Evolutionary conservation across 345 rosid species (phyloP).

Genomic region (Aquilaria yunnanensis): DNA sequence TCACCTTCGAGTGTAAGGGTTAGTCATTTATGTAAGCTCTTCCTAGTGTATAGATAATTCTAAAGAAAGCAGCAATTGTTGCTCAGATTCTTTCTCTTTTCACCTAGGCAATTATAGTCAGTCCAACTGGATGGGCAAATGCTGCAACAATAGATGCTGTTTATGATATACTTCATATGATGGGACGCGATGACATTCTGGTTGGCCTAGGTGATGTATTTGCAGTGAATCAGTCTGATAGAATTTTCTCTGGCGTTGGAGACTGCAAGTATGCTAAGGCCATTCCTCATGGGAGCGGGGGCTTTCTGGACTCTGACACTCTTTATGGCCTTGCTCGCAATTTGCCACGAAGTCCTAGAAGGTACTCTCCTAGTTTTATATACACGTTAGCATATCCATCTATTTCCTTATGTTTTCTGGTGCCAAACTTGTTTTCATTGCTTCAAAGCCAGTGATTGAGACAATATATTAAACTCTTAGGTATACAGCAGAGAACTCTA

Average conservation of each 20-base stretch:
- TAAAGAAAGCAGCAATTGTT: conserved; percentile 2
- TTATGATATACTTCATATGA: conserved; percentile 91
- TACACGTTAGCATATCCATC: background rate
- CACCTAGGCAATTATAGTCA: conserved; percentile 69
- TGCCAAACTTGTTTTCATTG: background rate
- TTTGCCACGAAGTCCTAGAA: conserved; percentile 79
- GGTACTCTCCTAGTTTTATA: conserved; percentile 25
- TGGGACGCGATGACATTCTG: conserved; percentile 94
- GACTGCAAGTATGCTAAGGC: conserved; percentile 69
- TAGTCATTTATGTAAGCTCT: too few species aligned
- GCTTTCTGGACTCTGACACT: conserved; percentile 82
- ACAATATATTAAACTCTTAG: conserved; percentile 21
- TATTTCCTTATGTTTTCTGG: background rate
- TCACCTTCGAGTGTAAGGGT: background rate
- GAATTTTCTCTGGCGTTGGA: conserved; percentile 41
- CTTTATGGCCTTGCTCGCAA: conserved; percentile 82
- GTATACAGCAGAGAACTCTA: conserved; percentile 73
- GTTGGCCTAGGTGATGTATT: conserved; percentile 73
- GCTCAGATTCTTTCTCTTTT: background rate
- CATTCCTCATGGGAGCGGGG: conserved; percentile 80
- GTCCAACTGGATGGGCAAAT: conserved; percentile 94
- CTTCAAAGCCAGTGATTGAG: conserved; percentile 3
- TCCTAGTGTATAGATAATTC: background rate
- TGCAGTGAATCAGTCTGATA: conserved; percentile 68
- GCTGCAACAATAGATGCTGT: conserved; percentile 82